Conservation (phyloP, 2,329 filamentous ascomycete genomes). For the Pseudocercospora musae region DNA sequence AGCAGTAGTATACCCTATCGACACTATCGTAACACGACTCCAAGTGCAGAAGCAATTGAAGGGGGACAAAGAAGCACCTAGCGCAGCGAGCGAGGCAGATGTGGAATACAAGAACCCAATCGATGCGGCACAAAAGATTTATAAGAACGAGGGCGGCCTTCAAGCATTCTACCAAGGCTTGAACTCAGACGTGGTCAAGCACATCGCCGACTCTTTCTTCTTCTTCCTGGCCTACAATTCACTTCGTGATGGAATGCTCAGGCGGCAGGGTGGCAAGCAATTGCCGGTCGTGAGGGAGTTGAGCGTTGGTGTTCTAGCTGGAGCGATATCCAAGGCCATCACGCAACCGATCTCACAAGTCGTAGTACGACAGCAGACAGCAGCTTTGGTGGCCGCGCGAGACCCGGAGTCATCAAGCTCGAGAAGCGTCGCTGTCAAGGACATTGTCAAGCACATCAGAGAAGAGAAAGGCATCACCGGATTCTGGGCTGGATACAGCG, state of each 20-base stretch:
- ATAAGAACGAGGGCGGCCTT: constrained; percentile 65
- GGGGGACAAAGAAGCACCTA: constrained; percentile 35
- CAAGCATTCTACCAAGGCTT: constrained; percentile 61
- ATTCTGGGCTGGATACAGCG: constrained; percentile 87
- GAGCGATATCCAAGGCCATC: constrained; percentile 69
- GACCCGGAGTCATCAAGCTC: constrained; percentile 32
- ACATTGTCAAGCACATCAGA: constrained; percentile 63
- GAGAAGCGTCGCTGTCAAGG: constrained; percentile 39
- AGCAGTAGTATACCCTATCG: constrained; percentile 74
- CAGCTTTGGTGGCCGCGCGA: constrained; percentile 49
- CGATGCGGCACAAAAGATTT: constrained; percentile 70
- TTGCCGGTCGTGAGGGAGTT: constrained; percentile 70
- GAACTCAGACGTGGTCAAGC: constrained; percentile 44
- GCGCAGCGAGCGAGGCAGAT: constrained; percentile 34
- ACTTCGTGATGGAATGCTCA: constrained; percentile 45
- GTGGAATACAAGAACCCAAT: constrained; percentile 61
- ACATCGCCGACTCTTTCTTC: constrained; percentile 68
- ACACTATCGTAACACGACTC: constrained; percentile 75
- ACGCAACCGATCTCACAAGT: constrained; percentile 81
- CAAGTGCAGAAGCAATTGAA: constrained; percentile 69
- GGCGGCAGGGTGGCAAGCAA: constrained; percentile 37
- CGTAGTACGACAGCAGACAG: constrained; percentile 76
- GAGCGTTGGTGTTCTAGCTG: constrained; percentile 68
- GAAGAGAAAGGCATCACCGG: constrained; percentile 68
- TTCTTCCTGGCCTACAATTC: constrained; percentile 81